phyloP scores from a whole-genome alignment of 805 yeast species.

The Ascoidea tarda region DNA sequence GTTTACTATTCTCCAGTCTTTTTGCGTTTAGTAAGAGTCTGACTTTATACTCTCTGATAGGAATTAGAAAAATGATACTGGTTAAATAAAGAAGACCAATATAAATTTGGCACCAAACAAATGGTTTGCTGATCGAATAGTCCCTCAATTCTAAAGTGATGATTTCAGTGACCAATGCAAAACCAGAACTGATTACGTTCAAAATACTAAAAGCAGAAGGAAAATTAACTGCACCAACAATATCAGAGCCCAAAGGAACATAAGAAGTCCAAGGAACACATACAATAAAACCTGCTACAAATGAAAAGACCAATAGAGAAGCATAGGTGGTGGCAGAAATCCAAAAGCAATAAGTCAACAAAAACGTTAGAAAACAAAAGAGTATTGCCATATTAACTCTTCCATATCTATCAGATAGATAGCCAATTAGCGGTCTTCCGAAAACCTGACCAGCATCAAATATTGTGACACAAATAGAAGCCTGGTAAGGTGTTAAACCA shows the following conservation, averaged over 20 bases:
- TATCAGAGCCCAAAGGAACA: constrained; percentile 25
- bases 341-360: constrained; percentile 35
- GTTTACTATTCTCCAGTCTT: not conserved
- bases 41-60: constrained; percentile 23
- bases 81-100: constrained; percentile 21
- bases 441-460: constrained; percentile 31
- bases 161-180: constrained; percentile 34
- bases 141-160: constrained; percentile 35
- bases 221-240: constrained; percentile 22
- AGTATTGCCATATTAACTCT: constrained; percentile 29
- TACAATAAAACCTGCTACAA: constrained; percentile 28
- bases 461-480: constrained; percentile 29
- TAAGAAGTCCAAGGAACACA: constrained; percentile 31
- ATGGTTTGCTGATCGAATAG: constrained; percentile 16
- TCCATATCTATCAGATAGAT: constrained; percentile 29
- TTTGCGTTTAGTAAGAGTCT: constrained; percentile 8
- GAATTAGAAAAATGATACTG: constrained; percentile 17
- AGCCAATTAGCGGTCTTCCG: constrained; percentile 36
- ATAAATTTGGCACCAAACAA: constrained; percentile 24
- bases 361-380: constrained; percentile 20
- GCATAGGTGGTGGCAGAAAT: constrained; percentile 27
- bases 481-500: constrained; percentile 30
- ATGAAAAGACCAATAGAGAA: constrained; percentile 25
- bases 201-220: constrained; percentile 25
- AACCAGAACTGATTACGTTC: constrained; percentile 17